These are phyloP conservation scores for Ophiocordyceps camponoti-saundersi DNA, from an alignment of 2,329 filamentous ascomycete genomes.

Conservation along the genomic window DNA sequence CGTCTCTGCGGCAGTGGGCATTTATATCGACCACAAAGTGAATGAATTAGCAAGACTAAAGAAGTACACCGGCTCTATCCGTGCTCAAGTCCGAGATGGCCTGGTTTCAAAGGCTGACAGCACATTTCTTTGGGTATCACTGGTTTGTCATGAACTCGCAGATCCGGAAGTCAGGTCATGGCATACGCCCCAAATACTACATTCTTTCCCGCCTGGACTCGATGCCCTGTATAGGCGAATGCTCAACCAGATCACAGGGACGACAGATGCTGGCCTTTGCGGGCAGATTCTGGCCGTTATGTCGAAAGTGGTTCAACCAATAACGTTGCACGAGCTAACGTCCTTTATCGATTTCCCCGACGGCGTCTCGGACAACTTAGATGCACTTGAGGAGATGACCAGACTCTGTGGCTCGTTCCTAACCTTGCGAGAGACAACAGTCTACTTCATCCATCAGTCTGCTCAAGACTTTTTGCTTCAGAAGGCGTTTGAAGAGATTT, in stretches of 20 bases:
- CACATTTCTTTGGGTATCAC: slow-evolving; percentile 14
- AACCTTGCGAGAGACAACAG: slow-evolving; percentile 10
- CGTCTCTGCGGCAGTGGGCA: slow-evolving; percentile 14
- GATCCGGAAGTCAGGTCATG: not conserved
- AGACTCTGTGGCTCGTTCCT: slow-evolving; percentile 21
- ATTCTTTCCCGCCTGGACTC: slow-evolving; percentile 17
- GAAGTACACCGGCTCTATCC: not conserved
- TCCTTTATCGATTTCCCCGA: slow-evolving; percentile 5
- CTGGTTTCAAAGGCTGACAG: slow-evolving; percentile 15
- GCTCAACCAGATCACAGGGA: slow-evolving; percentile 14
- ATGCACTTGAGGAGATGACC: slow-evolving; percentile 12
- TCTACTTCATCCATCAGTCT: slow-evolving; percentile 25
- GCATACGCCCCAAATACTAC: slow-evolving; percentile 3
- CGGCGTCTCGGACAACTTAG: slow-evolving; percentile 2
- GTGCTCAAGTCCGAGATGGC: not conserved
- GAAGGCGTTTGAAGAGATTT: not conserved
- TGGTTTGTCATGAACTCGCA: slow-evolving; percentile 7
- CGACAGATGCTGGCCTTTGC: slow-evolving; percentile 13
- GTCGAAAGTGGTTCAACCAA: slow-evolving; percentile 15
- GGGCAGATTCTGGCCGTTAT: slow-evolving; percentile 15
- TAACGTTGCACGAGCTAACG: slow-evolving; percentile 17
- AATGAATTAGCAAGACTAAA: slow-evolving; percentile 6
- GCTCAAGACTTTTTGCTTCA: slow-evolving; percentile 17
- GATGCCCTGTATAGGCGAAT: slow-evolving; percentile 20
- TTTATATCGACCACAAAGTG: slow-evolving; percentile 17